A percentile compares a stretch with the other conserved stretches of the same genome.
These are phyloP conservation scores for Trichophyton equinum DNA, from an alignment of 2,329 filamentous ascomycete species.

Conservation along the genomic window DNA sequence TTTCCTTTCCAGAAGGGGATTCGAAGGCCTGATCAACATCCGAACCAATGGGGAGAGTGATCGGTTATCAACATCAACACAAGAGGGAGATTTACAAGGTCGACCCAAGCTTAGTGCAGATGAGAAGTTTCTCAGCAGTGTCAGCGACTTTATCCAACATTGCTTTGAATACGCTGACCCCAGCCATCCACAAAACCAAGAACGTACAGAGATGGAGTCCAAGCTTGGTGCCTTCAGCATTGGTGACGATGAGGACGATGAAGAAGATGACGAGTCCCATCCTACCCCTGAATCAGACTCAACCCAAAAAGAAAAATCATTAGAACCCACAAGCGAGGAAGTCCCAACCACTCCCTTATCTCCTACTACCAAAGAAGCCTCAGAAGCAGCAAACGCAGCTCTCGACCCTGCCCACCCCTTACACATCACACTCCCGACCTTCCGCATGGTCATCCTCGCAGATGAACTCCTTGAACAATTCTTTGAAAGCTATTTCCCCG, in stretches of 20 bases:
- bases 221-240: conserved; percentile 56
- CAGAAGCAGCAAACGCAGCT: conserved; percentile 73
- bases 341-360: conserved; percentile 20
- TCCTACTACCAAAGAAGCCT: conserved; percentile 49
- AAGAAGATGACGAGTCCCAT: conserved; percentile 41
- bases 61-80: conserved; percentile 21
- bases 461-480: conserved; percentile 94
- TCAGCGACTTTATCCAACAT: conserved; percentile 87
- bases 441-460: conserved; percentile 95
- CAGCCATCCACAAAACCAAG: conserved; percentile 54
- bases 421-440: conserved; percentile 91
- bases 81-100: conserved; percentile 24
- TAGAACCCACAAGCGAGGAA: background rate
- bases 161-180: conserved; percentile 98
- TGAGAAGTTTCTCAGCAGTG: conserved; percentile 80
- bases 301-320: background rate
- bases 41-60: conserved; percentile 44
- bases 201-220: conserved; percentile 21
- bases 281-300: conserved; percentile 22
- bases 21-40: conserved; percentile 62
- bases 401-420: conserved; percentile 86
- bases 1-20: conserved; percentile 78
- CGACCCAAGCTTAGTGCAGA: conserved; percentile 51
- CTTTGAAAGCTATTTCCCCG: conserved; percentile 90
- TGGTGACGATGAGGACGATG: conserved; percentile 62